These are phyloP conservation scores for Rostrohypoxylon terebratum DNA, from an alignment of 495 filamentous ascomycete genomes.

Conservation along the genomic window DNA sequence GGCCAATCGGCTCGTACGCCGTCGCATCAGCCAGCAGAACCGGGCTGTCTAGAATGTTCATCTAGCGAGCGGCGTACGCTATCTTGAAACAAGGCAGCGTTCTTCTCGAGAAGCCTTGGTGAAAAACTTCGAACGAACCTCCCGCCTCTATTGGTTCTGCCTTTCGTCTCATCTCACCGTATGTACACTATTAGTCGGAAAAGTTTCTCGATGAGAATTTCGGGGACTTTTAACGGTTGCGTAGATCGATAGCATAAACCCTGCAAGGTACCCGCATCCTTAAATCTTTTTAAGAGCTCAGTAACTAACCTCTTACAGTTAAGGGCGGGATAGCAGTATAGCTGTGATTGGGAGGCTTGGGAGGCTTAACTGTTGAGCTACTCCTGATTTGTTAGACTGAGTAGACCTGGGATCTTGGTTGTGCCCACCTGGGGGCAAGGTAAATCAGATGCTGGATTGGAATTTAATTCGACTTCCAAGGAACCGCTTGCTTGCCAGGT, in stretches of 20 bases:
- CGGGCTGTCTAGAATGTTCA: conserved; percentile 1
- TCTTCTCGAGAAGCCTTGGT: too few relatives aligned
- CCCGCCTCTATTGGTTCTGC: background rate
- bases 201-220: background rate
- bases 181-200: too few relatives aligned
- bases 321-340: background rate
- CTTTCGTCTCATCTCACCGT: background rate
- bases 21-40: background rate
- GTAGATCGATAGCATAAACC: conserved; percentile 1
- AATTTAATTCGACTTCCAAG: background rate
- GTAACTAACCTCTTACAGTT: conserved; percentile 4
- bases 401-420: background rate
- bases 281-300: background rate
- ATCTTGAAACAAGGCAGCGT: conserved; percentile 10
- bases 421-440: background rate
- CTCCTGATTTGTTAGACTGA: background rate
- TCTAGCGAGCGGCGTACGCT: background rate
- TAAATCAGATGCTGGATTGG: background rate
- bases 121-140: background rate
- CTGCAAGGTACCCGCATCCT: conserved; percentile 3
- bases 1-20: conserved; percentile 1
- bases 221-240: background rate
- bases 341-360: background rate
- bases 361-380: background rate
- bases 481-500: background rate